Evolutionary conservation across 257 asterid species (phyloP), one percentile per base, ranked within the genome.

Genomic region (Jaltomata sinuosa): DNA sequence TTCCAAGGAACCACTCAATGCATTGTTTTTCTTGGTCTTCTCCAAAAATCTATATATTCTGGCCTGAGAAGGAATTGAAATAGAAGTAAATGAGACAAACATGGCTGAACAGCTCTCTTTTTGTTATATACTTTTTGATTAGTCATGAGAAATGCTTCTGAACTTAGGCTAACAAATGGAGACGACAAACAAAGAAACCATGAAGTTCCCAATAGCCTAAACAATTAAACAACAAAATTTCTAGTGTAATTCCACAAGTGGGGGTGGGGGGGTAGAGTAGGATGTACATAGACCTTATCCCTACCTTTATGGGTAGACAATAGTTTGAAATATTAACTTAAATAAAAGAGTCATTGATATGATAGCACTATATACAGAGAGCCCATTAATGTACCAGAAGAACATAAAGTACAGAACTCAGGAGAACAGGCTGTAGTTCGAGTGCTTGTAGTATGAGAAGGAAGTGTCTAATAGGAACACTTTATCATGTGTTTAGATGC

Each of bases 21-120:
- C 87, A 83, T 89, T 92, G 87, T 92, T 96, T 85, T 93, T 91
- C 93, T 97, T 95, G 74, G 93, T 81, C 83, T 82, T 94, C 87
- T 91, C 96, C 85, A 97, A 89, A 86, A 95, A 97, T 82, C 86
- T 89, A 86, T 95, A 91, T 88, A 97, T 97, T 87, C 97, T 91
- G 81, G 76, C 97, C 99, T 95, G 96, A 86, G 68, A 80, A 57
- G 83, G 72, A 83, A 88, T 84, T 27, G 81, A 80, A 83, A 65
- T 49, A 85, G 69, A 36, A 64, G 82, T n/a, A 78, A 81, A 67
- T 84, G 64, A 87, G 82, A 50, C 42, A 27, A 71, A 55, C 16
- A 22, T 82, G 81, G 59, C 59, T 25, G 61, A 76, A 76, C 61
- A 76, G 81, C 38, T 76, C 81, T 47, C 11, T 8, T 72, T 74